These are phyloP conservation scores for barley (Hordeum vulgare) DNA, from an alignment of 176 grass and related monocot species.

Conservation along the genomic window MorexV3_pseudomolecules_assembly NC_058521.1:483536840-483537339, in stretches of 20 bases:
- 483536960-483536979: too few species aligned
- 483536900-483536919: too few species aligned
- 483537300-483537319: slow-evolving; percentile 95
- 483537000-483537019: neutral
- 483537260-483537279: slow-evolving; percentile 97
- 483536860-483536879: neutral
- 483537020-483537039: neutral
- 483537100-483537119: slow-evolving; percentile 81
- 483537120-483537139: slow-evolving; percentile 99
- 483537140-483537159: slow-evolving; percentile 96
- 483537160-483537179: slow-evolving; percentile 99
- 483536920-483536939: too few species aligned
- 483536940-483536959: too few species aligned
- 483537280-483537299: slow-evolving; percentile 97
- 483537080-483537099: slow-evolving; percentile 39
- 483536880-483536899: neutral
- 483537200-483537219: slow-evolving; percentile 94
- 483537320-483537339: neutral
- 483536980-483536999: neutral
- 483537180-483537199: slow-evolving; percentile 94
- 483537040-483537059: slow-evolving; percentile 3
- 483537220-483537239: slow-evolving; percentile 88
- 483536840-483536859: neutral
- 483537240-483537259: slow-evolving; percentile 86
- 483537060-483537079: slow-evolving; percentile 1